These are phyloP conservation scores for Naganishia liquefaciens DNA, from an alignment of 1,284 basidiomycete species.

Conservation along the genomic window DNA sequence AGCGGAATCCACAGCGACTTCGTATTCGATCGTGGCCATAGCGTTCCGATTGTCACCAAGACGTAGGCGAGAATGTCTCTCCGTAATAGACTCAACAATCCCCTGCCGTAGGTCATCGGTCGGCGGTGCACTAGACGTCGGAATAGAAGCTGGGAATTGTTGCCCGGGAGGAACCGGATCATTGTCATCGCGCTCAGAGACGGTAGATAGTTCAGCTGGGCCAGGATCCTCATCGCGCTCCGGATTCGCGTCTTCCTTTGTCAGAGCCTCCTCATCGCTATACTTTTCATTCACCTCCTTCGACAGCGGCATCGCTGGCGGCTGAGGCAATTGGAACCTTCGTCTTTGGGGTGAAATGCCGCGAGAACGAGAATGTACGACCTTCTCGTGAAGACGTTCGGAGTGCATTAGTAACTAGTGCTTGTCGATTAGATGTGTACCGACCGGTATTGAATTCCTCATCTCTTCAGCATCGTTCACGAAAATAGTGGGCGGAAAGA, in stretches of 20 bases:
- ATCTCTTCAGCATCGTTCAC: not conserved
- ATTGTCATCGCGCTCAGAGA: not conserved
- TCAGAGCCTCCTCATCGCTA: not conserved
- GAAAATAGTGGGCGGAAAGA: slow-evolving; percentile 5
- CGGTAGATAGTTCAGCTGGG: not conserved
- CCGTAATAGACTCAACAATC: not conserved
- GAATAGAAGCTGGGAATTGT: not conserved
- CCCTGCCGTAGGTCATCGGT: not conserved
- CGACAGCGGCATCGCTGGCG: not conserved
- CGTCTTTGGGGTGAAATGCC: not conserved
- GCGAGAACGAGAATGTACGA: not conserved
- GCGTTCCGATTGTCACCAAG: slow-evolving; percentile 14
- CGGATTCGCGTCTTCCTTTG: not conserved
- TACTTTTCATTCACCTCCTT: no score
- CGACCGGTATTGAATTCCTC: not conserved
- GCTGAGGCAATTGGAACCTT: not conserved
- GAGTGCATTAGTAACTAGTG: no score
- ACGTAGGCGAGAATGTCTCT: not conserved
- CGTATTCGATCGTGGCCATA: slow-evolving; percentile 20
- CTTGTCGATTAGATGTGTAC: not conserved
- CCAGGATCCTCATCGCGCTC: not conserved
- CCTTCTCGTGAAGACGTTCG: no score
- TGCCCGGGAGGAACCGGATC: not conserved
- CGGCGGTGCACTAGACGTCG: not conserved
- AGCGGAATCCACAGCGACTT: not conserved